Evolutionary conservation across 2,329 filamentous ascomycete species (phyloP).

Genomic region (Cercospora nicotianae): DNA sequence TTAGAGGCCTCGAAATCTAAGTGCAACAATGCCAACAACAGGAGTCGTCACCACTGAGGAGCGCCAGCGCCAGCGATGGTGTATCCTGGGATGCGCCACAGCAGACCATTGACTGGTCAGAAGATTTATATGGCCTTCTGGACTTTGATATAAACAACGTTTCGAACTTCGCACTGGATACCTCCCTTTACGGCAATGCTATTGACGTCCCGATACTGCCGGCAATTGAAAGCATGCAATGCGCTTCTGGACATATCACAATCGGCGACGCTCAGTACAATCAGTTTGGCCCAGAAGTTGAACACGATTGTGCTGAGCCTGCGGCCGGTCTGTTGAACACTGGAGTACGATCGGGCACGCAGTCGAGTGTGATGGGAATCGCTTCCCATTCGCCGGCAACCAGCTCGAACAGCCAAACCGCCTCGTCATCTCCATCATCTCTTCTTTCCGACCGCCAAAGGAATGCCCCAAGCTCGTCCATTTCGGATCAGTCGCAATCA

Average conservation of each 20-base stretch:
- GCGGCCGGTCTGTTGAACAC: background rate
- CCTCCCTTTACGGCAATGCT: constrained; percentile 4
- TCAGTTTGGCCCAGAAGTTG: background rate
- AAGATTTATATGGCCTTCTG: constrained; percentile 13
- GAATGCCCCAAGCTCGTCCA: constrained; percentile 8
- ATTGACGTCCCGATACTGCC: background rate
- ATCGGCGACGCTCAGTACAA: background rate
- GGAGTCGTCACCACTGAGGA: background rate
- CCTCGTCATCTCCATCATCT: background rate
- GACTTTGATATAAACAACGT: constrained; percentile 9
- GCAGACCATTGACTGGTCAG: constrained; percentile 11
- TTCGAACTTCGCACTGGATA: constrained; percentile 11
- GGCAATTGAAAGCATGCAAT: background rate
- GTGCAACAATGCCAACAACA: constrained; percentile 20
- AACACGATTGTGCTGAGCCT: background rate
- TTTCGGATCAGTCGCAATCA: constrained; percentile 10
- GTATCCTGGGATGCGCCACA: background rate
- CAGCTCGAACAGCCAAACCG: background rate
- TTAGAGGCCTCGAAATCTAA: constrained; percentile 12
- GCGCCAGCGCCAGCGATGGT: background rate
- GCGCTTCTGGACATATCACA: background rate
- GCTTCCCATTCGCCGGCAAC: background rate
- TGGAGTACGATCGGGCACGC: background rate
- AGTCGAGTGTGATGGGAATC: background rate
- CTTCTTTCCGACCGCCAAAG: background rate